Percentiles rank a stretch among this genome's conserved stretches.
Evolutionary conservation across 2,329 filamentous ascomycete species (phyloP).

Genomic region (Colletotrichum sp.): DNA sequence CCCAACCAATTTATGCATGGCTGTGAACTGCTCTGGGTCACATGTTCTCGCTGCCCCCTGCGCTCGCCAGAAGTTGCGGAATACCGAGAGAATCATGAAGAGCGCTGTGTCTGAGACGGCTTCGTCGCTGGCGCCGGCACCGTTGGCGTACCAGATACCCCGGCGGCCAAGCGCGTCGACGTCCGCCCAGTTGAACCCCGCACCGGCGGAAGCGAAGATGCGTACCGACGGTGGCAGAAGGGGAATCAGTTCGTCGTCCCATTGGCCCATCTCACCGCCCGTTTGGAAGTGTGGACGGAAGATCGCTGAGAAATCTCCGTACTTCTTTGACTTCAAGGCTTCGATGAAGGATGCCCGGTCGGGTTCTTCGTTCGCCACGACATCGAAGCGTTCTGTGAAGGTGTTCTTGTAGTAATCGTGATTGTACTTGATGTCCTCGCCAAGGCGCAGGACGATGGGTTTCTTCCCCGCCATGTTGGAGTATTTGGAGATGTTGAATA

Average conservation of each 20-base stretch:
- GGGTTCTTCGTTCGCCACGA: constrained; percentile 40
- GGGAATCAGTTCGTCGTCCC: constrained; percentile 61
- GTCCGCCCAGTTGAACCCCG: constrained; percentile 69
- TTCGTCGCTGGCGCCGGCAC: constrained; percentile 44
- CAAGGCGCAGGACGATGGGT: constrained; percentile 45
- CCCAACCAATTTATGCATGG: constrained; percentile 47
- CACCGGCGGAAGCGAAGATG: constrained; percentile 66
- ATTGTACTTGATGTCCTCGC: constrained; percentile 53
- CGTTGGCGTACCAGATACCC: constrained; percentile 48
- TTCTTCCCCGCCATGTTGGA: constrained; percentile 22
- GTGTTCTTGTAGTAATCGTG: constrained; percentile 41
- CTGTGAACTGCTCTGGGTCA: constrained; percentile 39
- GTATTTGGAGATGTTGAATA: not conserved
- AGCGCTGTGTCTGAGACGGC: constrained; percentile 47
- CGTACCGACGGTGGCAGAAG: constrained; percentile 57
- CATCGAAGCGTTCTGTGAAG: constrained; percentile 42
- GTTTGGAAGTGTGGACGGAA: constrained; percentile 65
- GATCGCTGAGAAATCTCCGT: constrained; percentile 37
- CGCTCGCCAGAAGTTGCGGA: constrained; percentile 55
- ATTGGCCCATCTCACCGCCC: constrained; percentile 67
- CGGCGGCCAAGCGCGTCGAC: constrained; percentile 44
- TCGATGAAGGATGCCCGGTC: constrained; percentile 42
- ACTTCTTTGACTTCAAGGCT: constrained; percentile 43
- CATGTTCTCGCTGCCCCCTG: constrained; percentile 49
- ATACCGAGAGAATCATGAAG: constrained; percentile 48